phyloP scores from a whole-genome alignment of 345 rosid genomes.

The Lepidium didymum region DNA sequence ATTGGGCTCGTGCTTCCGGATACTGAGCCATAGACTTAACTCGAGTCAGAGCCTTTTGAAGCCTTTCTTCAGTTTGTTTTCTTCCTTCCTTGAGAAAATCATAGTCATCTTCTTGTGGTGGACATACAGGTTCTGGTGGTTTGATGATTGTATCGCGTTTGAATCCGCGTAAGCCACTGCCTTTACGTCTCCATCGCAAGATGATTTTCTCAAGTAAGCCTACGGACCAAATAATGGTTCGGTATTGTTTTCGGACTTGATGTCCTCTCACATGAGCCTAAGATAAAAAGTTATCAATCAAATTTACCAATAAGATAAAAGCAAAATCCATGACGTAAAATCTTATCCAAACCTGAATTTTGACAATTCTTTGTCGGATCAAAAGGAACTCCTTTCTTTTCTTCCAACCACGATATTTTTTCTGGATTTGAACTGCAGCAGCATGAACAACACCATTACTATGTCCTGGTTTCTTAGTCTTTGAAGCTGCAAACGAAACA shows the following conservation, averaged over 20 bases:
- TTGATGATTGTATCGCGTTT: slow-evolving; percentile 43
- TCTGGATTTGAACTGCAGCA: slow-evolving; percentile 83
- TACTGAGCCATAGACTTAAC: slow-evolving; percentile 91
- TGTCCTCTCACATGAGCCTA: slow-evolving; percentile 94
- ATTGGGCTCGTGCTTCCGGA: slow-evolving; percentile 84
- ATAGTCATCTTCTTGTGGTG: slow-evolving; percentile 54
- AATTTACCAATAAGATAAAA: slow-evolving; percentile 6
- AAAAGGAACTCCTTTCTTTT: slow-evolving; percentile 74
- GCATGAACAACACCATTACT: slow-evolving; percentile 44
- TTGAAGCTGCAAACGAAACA: slow-evolving; percentile 46
- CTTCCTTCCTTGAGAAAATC: slow-evolving; percentile 88
- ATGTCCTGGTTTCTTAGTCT: slow-evolving; percentile 36
- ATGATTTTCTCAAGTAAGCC: slow-evolving; percentile 87
- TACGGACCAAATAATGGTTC: slow-evolving; percentile 71
- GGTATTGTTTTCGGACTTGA: slow-evolving; percentile 76
- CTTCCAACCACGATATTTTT: slow-evolving; percentile 87
- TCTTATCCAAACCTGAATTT: slow-evolving; percentile 58
- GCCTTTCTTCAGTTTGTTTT: slow-evolving; percentile 79
- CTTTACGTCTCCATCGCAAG: slow-evolving; percentile 87
- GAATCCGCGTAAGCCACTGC: slow-evolving; percentile 83
- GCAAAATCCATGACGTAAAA: background rate
- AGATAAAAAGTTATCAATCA: background rate
- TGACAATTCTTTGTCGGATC: slow-evolving; percentile 74
- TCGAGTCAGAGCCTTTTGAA: slow-evolving; percentile 75
- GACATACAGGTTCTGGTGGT: slow-evolving; percentile 32